Evolutionary conservation across 1,139 yeast species (phyloP), one percentile per base, ranked within the genome.

Genomic region (Nakaseomyces kungkrabaensis): DNA sequence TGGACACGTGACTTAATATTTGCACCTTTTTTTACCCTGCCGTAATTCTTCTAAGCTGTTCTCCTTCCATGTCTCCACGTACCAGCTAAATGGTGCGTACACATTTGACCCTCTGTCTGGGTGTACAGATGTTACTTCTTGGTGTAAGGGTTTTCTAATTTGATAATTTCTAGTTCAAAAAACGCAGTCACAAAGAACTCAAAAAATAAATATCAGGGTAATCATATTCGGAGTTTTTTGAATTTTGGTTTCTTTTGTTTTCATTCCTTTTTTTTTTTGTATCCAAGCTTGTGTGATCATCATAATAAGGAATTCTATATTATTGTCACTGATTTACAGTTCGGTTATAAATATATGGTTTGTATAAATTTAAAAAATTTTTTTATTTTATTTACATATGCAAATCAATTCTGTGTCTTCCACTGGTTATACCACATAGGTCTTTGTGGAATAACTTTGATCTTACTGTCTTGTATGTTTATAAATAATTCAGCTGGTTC

Each of bases 371-470:
- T 17, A 17, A 17, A 17, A 2, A 17, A 2, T 17, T 33, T 33
- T 33, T 33, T 33, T n/a, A n/a, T 33, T 33, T n/a, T n/a, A 33
- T 5, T 11, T 33, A 33, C 4, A 11, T 8, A n/a, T 4, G 7
- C 3, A 33, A 33, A 9, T 26, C 31, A 38, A 6, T 38, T 24
- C 13, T 38, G 13, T 10, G 34, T 41, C 7, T 41, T 41, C 58
- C 60, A 57, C 4, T 50, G 43, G 7, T 48, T 47, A 7, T 51
- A 51, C 66, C 67, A 63, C 33, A 51, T 50, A 9, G 66, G 67
- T 32, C 46, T 51, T 38, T 50, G 53, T 4, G 65, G 65, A 9
- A 43, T 47, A 6, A 62, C 50, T 25, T 46, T 47, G 6, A 55
- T 45, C 22, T 34, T 41, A 4, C 45, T 22, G 8, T 32, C 24